Evolutionary conservation across 495 filamentous ascomycete species (phyloP).

Genomic region (Penicillium bovifimosum): DNA sequence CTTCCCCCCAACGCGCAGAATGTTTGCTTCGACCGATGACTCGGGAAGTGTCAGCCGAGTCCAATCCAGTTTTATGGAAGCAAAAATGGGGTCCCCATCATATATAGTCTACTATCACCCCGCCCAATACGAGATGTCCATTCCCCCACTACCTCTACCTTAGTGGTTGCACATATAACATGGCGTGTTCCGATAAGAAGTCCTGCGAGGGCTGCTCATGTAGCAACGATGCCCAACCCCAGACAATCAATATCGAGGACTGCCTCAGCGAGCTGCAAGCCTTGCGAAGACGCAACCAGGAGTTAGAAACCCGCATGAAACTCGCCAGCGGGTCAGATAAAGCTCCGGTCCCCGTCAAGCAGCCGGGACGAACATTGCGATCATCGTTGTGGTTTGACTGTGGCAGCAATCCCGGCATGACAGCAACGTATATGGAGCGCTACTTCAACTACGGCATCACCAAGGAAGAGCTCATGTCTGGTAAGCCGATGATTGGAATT

Average conservation of each 20-base stretch:
- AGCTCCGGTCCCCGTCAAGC: conserved; percentile 5
- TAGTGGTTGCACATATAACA: conserved; percentile 4
- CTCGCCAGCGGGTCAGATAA: conserved; percentile 5
- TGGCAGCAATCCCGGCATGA: conserved; percentile 45
- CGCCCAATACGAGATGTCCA: neutral
- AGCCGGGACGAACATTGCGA: conserved; percentile 33
- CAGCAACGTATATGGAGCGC: conserved; percentile 49
- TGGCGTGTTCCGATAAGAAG: conserved; percentile 31
- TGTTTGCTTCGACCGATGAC: neutral
- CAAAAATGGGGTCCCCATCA: neutral
- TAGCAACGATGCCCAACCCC: conserved; percentile 17
- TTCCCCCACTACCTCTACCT: neutral
- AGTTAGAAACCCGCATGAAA: conserved; percentile 20
- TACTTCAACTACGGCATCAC: conserved; percentile 53
- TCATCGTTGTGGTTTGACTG: conserved; percentile 46
- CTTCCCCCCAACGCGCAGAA: neutral
- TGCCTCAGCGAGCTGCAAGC: conserved; percentile 20
- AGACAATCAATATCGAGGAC: conserved; percentile 20
- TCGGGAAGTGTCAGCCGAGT: conserved; percentile 3
- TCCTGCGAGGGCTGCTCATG: conserved; percentile 40
- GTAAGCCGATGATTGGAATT: conserved; percentile 54
- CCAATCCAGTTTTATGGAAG: neutral
- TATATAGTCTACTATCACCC: conserved; percentile 2
- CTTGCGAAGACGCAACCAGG: conserved; percentile 23
- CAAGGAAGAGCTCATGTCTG: conserved; percentile 47